A percentile compares a stretch with the other conserved stretches of the same genome.
Conservation (phyloP, 148 eudicot genomes). For the Nepenthes mirabilis region DNA sequence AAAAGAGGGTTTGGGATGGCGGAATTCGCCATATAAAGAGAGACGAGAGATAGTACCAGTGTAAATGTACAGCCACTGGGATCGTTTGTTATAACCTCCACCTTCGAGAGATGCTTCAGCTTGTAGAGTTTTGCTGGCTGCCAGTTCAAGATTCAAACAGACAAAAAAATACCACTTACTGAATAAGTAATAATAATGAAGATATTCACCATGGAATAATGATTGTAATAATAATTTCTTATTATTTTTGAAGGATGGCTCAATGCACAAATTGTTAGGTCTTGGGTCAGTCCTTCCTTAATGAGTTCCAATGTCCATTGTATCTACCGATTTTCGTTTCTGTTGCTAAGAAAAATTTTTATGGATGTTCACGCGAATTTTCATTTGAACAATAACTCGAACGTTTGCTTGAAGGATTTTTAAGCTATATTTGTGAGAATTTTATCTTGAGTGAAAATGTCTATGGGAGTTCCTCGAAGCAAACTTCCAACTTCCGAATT, state of each 20-base stretch:
- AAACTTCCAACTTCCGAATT: too few relatives aligned
- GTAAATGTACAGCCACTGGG: constrained; percentile 81
- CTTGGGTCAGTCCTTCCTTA: too few relatives aligned
- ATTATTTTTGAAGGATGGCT: too few relatives aligned
- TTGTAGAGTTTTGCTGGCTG: constrained; percentile 86
- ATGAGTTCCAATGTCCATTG: too few relatives aligned
- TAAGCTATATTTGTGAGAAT: too few relatives aligned
- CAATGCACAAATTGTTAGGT: too few relatives aligned
- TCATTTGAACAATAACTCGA: too few relatives aligned
- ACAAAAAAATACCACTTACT: not conserved
- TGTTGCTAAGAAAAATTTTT: not conserved
- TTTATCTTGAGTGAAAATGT: too few relatives aligned
- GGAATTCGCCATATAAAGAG: not conserved
- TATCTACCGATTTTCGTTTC: not conserved
- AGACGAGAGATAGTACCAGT: constrained; percentile 39
- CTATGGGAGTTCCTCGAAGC: too few relatives aligned
- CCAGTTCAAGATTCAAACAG: constrained; percentile 11
- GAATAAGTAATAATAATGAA: not conserved
- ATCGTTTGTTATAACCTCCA: constrained; percentile 80
- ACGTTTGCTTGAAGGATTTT: too few relatives aligned
- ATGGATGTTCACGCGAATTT: too few relatives aligned
- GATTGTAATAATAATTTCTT: not conserved
- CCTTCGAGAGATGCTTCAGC: constrained; percentile 86
- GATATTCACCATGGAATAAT: not conserved
- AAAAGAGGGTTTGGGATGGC: too few relatives aligned